phyloP scores from a whole-genome alignment of 1,284 basidiomycete genomes.

The Ganoderma lingzhi region DNA sequence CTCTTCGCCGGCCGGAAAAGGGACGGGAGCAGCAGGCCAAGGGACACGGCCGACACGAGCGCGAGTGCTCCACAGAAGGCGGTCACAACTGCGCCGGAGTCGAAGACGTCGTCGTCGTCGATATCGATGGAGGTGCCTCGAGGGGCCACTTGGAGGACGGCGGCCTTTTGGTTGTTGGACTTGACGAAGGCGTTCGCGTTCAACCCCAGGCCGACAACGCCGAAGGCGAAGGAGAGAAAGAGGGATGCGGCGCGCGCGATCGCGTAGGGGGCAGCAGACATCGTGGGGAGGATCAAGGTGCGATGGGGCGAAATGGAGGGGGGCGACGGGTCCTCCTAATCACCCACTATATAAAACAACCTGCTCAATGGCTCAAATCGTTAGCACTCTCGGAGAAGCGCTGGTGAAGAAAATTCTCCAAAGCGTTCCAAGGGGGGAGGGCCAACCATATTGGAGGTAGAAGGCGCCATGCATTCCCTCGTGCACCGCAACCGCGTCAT shows the following conservation, averaged over 20 bases:
- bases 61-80: constrained; percentile 52
- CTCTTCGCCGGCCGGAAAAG: constrained; percentile 5
- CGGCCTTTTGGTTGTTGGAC: constrained; percentile 44
- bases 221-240: constrained; percentile 47
- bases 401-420: neutral
- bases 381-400: neutral
- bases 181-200: constrained; percentile 52
- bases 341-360: neutral
- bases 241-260: constrained; percentile 44
- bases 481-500: neutral
- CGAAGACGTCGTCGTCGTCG: constrained; percentile 50
- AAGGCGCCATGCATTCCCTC: neutral
- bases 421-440: neutral
- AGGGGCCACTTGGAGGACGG: constrained; percentile 38
- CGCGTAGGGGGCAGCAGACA: constrained; percentile 27
- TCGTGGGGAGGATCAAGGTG: constrained; percentile 7
- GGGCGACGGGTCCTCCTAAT: neutral
- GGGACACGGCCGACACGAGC: constrained; percentile 46
- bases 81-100: constrained; percentile 55
- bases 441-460: neutral
- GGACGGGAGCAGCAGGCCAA: constrained; percentile 44
- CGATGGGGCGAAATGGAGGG: constrained; percentile 1
- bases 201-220: constrained; percentile 44
- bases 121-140: constrained; percentile 42
- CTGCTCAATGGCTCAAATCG: neutral